Evolutionary conservation across 1,284 basidiomycete species (phyloP), one percentile per base, ranked within the genome.

Genomic region (Austroboletus novae-zelandiae): DNA sequence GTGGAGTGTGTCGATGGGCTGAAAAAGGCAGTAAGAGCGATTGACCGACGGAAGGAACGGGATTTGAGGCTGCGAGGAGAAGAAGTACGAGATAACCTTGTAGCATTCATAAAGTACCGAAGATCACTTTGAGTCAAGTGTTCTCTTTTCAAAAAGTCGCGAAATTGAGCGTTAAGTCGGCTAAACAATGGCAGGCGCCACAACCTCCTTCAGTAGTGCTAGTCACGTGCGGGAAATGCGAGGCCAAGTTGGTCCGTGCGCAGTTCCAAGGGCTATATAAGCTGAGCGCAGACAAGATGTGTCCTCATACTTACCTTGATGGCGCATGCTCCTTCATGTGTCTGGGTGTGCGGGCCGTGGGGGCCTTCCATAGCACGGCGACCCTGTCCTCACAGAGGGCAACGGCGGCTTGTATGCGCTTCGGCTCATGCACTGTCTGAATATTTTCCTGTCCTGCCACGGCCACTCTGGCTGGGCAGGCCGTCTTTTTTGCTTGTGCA

Each of bases 91-190:
- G 89, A 94, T 61, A 98, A 98, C 70, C 68, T 98, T 61, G 73
- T 81, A 11, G 94, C 83, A n/a, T 98, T 98, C 62, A 81, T 97
- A 56, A 78, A 87, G 70, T 98, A 98, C 69, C 72, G 95, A 53
- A 78, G 78, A 58, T 76, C 74, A 27, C 68, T 93, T 47, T 64
- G 48, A 53, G 20, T 23, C 20, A 5, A 23, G 20, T 23, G 20
- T 23, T 23, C 20, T 23, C 20, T 23, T 23, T 23, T 23, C 20
- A 23, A 23, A 23, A 23, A 23, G 20, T 23, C 4, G 20, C 20
- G 20, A 23, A 23, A 23, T 23, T 23, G n/a, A n/a, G n/a, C n/a
- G n/a, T n/a, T n/a, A n/a, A n/a, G n/a, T n/a, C n/a, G n/a, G 20
- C 20, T 23, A 23, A 23, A 23, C 20, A 4, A 5, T 23, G 5